These are phyloP conservation scores for Beauveria caledonica DNA, from an alignment of 2,329 filamentous ascomycete genomes.

Conservation along the genomic window DNA sequence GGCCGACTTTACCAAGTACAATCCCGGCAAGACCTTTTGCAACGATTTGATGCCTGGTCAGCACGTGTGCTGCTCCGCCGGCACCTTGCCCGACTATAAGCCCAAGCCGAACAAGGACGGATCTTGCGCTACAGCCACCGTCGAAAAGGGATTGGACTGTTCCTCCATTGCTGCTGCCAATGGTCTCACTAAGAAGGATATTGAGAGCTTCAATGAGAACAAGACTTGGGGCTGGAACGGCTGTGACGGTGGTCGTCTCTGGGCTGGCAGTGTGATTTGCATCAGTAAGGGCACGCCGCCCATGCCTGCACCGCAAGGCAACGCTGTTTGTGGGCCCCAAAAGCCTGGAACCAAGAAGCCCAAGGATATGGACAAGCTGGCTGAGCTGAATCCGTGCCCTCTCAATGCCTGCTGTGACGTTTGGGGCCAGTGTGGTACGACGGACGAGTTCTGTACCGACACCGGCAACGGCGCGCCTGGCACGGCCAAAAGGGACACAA, in stretches of 20 bases:
- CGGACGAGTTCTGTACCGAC: constrained; percentile 27
- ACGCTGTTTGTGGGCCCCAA: constrained; percentile 18
- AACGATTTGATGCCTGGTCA: constrained; percentile 24
- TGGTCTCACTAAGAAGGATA: constrained; percentile 13
- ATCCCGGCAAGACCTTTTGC: constrained; percentile 22
- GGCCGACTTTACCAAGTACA: constrained; percentile 28
- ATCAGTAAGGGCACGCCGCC: constrained; percentile 16
- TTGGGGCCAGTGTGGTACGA: constrained; percentile 34
- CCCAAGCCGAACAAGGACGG: constrained; percentile 29
- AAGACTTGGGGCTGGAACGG: constrained; percentile 20
- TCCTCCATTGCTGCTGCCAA: constrained; percentile 19
- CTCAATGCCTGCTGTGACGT: constrained; percentile 24
- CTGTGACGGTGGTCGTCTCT: constrained; percentile 14
- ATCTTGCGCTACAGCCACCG: constrained; percentile 25
- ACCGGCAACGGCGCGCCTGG: constrained; percentile 10
- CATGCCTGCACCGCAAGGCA: constrained; percentile 15
- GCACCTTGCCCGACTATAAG: constrained; percentile 24
- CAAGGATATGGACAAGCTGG: constrained; percentile 10
- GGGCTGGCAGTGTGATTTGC: constrained; percentile 15
- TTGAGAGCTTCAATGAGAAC: constrained; percentile 20
- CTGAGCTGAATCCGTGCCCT: constrained; percentile 22
- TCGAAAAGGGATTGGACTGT: constrained; percentile 27
- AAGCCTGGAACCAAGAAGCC: constrained; percentile 17
- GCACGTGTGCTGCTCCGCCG: constrained; percentile 29
- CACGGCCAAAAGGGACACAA: constrained; percentile 6